These are phyloP conservation scores for Lenwebbia sp. DNA, from an alignment of 345 rosid genomes.

Conservation along the genomic window DNA sequence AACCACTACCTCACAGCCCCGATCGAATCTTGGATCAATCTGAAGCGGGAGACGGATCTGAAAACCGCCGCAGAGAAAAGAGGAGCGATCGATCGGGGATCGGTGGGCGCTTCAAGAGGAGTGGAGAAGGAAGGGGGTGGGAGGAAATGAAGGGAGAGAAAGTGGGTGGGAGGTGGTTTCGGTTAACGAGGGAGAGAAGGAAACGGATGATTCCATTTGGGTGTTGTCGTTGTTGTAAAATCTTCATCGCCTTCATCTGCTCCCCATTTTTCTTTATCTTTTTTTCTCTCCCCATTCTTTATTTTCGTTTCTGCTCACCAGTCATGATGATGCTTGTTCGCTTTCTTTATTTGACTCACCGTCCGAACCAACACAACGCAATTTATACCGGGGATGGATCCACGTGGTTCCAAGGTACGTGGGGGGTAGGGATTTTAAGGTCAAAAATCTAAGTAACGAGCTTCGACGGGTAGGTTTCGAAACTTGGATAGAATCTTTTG, in stretches of 20 bases:
- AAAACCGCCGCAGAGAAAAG: not conserved
- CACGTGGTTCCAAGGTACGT: no score
- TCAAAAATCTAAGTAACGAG: no score
- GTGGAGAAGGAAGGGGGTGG: not conserved
- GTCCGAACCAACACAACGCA: no score
- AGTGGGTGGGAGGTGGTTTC: slow-evolving; percentile 4
- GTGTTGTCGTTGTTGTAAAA: slow-evolving; percentile 1
- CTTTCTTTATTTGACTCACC: no score
- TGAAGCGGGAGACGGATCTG: not conserved
- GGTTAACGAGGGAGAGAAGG: slow-evolving; percentile 7
- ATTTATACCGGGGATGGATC: no score
- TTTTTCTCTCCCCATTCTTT: not conserved
- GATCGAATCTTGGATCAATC: not conserved
- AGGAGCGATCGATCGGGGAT: no score
- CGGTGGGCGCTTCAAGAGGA: not conserved
- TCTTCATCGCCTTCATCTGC: not conserved
- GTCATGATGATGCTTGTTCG: no score
- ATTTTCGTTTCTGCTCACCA: not conserved
- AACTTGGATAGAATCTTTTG: no score
- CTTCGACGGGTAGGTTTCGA: no score
- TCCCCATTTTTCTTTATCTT: not conserved
- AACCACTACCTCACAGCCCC: not conserved
- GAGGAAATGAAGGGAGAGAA: not conserved
- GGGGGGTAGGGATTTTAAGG: no score
- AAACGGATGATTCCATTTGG: slow-evolving; percentile 27